Evolutionary conservation across 805 yeast species (phyloP), one percentile per base, ranked within the genome.

Genomic region (Pichia scutulata): DNA sequence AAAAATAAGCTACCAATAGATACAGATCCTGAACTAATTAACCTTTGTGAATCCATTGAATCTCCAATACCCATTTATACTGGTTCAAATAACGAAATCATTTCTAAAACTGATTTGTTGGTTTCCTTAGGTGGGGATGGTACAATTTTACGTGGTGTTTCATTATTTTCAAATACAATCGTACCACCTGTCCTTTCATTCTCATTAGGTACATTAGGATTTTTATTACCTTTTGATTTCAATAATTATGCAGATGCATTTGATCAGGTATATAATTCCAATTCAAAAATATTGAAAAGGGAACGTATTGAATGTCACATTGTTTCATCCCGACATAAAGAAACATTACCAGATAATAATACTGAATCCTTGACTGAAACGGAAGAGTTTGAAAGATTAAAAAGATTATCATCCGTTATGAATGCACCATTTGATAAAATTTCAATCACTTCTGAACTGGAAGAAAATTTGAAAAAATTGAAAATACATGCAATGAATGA

Each of bases 101-200:
- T 80, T 1, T 58, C 70, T 12, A 86, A 81, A 57, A 78, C 96
- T 0, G 98, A 90, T 61, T 65, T 90, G 41, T 69, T 90, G 39
- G 89, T 90, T 9, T 86, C 96, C 0, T 67, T 90, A 39, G 98
- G 98, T n/a, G 98, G 98, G 19, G 98, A 90, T 66, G 98, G 98
- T 6, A 90, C 97, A 0, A 88, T 89, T 49, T 66, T 90, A 42
- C 77, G 90, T 49, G 96, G 92, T 0, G 92, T 89, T 0, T 81
- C 93, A 6, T 70, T 81, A 58, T 90, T 90, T 62, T 80, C 84
- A 49, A 79, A 81, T 60, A 73, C 73, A 10, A 72, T 70, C 30
- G 93, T 88, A 4, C 98, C 98, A 1, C 98, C 98, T 0, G 87
- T 90, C 0, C 68, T 90, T 46, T 81, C 95, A 25, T 89, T 88